A percentile compares a stretch with the other conserved stretches of the same genome.
Conservation (phyloP, 768 basidiomycete genomes). For the Lyophyllum decastes region DNA sequence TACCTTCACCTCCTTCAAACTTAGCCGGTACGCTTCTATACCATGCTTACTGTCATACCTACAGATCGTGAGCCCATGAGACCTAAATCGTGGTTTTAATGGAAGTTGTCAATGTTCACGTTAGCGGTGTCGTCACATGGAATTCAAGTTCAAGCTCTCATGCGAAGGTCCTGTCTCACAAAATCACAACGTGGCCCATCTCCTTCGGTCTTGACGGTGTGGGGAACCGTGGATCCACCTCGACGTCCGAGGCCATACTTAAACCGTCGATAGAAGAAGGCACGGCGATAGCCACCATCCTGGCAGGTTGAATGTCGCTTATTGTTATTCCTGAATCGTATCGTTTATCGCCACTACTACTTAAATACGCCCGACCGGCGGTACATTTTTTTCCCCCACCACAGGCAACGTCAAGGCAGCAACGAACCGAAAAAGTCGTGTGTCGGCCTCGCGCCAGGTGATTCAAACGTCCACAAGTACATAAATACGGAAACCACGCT, state of each 20-base stretch:
- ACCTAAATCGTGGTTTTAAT: neutral
- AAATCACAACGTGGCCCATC: neutral
- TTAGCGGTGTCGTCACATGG: neutral
- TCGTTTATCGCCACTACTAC: neutral
- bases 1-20: too few species aligned
- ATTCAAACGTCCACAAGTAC: too few species aligned
- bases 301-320: too few species aligned
- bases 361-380: neutral
- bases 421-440: neutral
- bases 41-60: neutral
- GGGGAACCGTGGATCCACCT: neutral
- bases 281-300: too few species aligned
- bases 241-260: neutral
- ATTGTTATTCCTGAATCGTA: neutral
- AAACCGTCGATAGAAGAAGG: neutral
- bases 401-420: neutral
- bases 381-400: neutral
- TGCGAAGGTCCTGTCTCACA: neutral
- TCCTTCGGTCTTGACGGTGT: neutral
- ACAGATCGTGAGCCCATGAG: neutral
- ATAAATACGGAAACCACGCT: neutral
- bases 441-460: neutral
- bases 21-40: neutral
- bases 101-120: neutral
- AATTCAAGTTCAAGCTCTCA: neutral